Evolutionary conservation across 768 basidiomycete genomes (phyloP).

Genomic region (Erythrobasidium yunnanense): DNA sequence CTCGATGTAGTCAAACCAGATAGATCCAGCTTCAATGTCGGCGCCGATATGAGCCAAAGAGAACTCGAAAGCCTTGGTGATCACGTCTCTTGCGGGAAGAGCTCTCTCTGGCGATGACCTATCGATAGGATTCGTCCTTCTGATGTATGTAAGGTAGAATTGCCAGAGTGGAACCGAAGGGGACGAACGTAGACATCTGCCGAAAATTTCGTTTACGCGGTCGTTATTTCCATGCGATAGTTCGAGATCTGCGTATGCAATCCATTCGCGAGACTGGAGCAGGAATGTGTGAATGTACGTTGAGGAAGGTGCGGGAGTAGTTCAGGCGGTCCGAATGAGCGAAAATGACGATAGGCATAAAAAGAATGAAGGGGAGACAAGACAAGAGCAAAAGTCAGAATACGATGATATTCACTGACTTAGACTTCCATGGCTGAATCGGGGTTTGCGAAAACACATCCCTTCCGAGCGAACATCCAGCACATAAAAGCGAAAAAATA

Average conservation of each 20-base stretch:
- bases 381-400: not conserved
- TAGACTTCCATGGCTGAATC: too few relatives aligned
- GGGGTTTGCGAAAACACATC: too few relatives aligned
- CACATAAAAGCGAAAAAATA: not conserved
- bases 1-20: constrained; percentile 89
- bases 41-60: constrained; percentile 78
- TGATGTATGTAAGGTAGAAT: constrained; percentile 85
- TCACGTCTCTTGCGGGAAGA: constrained; percentile 56
- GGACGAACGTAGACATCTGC: constrained; percentile 68
- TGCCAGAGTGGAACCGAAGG: constrained; percentile 84
- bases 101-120: constrained; percentile 38
- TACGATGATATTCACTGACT: too few relatives aligned
- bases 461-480: not conserved
- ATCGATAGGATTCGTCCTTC: constrained; percentile 51
- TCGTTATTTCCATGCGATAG: constrained; percentile 50
- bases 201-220: constrained; percentile 79
- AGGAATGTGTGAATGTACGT: constrained; percentile 36
- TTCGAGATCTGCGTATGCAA: constrained; percentile 42
- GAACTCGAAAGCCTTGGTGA: constrained; percentile 85
- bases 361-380: not conserved
- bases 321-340: not conserved
- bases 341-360: not conserved
- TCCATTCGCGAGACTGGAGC: constrained; percentile 34
- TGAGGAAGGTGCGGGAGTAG: not conserved
- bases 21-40: constrained; percentile 80